These are phyloP conservation scores for Volvox carteri DNA, from an alignment of 163 green algal genomes.

Conservation along the genomic window DNA sequence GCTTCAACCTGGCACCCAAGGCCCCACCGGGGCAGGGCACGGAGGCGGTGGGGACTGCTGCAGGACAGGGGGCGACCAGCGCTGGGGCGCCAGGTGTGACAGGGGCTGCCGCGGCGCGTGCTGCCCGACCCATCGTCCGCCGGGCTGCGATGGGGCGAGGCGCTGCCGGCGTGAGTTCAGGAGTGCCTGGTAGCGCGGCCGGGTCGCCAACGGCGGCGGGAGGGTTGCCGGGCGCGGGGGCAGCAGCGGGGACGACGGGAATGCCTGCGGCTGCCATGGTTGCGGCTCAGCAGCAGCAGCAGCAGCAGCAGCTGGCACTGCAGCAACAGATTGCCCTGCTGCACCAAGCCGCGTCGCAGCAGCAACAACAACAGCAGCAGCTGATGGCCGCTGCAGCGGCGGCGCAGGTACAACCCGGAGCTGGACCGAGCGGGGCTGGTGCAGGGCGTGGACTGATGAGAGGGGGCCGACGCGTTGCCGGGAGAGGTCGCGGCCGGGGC, in stretches of 20 bases:
- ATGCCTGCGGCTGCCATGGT: not conserved
- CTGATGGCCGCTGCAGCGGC: not conserved
- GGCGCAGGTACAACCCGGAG: not conserved
- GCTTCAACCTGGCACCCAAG: slow-evolving; percentile 41
- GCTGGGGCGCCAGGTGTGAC: not conserved
- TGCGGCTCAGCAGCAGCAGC: not conserved
- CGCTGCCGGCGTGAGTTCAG: not conserved
- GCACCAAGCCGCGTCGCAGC: slow-evolving; percentile 13
- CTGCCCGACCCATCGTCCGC: not conserved
- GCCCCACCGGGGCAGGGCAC: not conserved
- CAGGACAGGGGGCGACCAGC: not conserved
- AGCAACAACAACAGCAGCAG: slow-evolving; percentile 25
- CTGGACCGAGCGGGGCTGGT: not conserved
- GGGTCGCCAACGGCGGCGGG: not conserved
- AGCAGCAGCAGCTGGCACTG: not conserved
- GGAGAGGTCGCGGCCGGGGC: slow-evolving; percentile 3
- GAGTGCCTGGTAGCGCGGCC: not conserved
- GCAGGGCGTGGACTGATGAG: not conserved
- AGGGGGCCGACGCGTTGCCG: not conserved
- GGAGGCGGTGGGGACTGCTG: not conserved
- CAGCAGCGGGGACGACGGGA: not conserved
- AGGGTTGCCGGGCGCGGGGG: not conserved
- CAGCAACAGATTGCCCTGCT: slow-evolving; percentile 22
- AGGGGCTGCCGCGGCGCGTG: not conserved
- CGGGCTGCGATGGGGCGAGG: not conserved